Percentiles rank a stretch among this genome's conserved stretches.
Evolutionary conservation across 2,329 filamentous ascomycete species (phyloP).

Genomic region (Graphilbum sp.): DNA sequence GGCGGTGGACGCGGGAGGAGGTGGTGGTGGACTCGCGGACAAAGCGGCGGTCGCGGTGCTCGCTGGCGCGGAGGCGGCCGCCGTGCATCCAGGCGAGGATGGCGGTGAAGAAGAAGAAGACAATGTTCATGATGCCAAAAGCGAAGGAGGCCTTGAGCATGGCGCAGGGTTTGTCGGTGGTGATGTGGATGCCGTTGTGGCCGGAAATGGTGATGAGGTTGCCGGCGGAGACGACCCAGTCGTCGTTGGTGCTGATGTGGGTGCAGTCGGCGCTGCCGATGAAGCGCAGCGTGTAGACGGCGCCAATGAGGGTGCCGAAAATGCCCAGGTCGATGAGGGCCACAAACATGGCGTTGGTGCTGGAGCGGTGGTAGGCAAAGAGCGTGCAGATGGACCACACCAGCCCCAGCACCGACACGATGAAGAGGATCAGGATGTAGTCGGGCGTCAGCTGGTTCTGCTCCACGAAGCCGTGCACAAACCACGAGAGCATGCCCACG

Average conservation of each 20-base stretch:
- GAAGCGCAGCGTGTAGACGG: constrained; percentile 40
- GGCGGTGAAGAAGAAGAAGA: constrained; percentile 66
- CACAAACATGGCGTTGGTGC: constrained; percentile 43
- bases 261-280: constrained; percentile 52
- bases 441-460: constrained; percentile 42
- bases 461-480: constrained; percentile 42
- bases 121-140: constrained; percentile 72
- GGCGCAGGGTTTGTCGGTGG: constrained; percentile 60
- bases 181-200: constrained; percentile 29
- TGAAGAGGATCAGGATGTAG: constrained; percentile 51
- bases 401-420: constrained; percentile 45
- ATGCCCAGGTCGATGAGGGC: constrained; percentile 43
- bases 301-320: constrained; percentile 47
- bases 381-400: constrained; percentile 50
- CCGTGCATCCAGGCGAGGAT: constrained; percentile 49
- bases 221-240: constrained; percentile 43
- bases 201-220: constrained; percentile 39
- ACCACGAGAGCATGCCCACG: constrained; percentile 52
- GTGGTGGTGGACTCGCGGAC: constrained; percentile 30
- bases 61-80: constrained; percentile 21
- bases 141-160: constrained; percentile 89
- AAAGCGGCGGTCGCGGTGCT: constrained; percentile 31
- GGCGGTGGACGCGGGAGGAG: constrained; percentile 20
- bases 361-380: constrained; percentile 49
- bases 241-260: constrained; percentile 29